Evolutionary conservation across 2,329 filamentous ascomycete genomes (phyloP).

Genomic region (Alternaria postmessia): DNA sequence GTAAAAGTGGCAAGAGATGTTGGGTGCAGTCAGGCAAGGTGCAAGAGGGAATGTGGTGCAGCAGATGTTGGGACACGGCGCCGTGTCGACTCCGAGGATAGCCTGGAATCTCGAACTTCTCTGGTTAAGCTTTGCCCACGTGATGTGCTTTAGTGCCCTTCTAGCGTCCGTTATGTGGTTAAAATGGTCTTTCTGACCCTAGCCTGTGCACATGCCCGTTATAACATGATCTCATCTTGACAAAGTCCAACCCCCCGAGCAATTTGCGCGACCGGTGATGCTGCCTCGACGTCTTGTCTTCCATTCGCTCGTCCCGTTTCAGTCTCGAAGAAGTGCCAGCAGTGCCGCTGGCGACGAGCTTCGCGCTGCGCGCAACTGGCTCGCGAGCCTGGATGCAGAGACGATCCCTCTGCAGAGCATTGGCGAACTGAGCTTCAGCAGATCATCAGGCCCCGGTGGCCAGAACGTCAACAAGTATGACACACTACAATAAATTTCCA

Average conservation of each 20-base stretch:
- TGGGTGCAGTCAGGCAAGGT: slow-evolving; percentile 19
- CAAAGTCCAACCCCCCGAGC: slow-evolving; percentile 11
- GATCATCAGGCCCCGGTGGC: slow-evolving; percentile 70
- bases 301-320: neutral
- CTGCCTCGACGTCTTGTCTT: slow-evolving; percentile 1
- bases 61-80: slow-evolving; percentile 30
- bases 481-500: slow-evolving; percentile 19
- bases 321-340: slow-evolving; percentile 10
- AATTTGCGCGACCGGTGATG: neutral
- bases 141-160: slow-evolving; percentile 7
- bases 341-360: slow-evolving; percentile 40
- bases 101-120: slow-evolving; percentile 15
- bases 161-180: slow-evolving; percentile 11
- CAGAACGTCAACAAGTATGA: slow-evolving; percentile 74
- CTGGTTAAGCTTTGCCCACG: slow-evolving; percentile 14
- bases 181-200: slow-evolving; percentile 21
- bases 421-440: slow-evolving; percentile 67
- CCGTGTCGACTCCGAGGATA: slow-evolving; percentile 10
- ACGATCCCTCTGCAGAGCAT: slow-evolving; percentile 63
- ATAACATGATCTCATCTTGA: slow-evolving; percentile 22
- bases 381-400: slow-evolving; percentile 61
- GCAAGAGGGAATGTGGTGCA: slow-evolving; percentile 16
- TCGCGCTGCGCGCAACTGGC: slow-evolving; percentile 63
- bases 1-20: slow-evolving; percentile 24
- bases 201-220: slow-evolving; percentile 15